phyloP scores from a whole-genome alignment of 805 yeast species.

The Suhomyces vadensis region DNA sequence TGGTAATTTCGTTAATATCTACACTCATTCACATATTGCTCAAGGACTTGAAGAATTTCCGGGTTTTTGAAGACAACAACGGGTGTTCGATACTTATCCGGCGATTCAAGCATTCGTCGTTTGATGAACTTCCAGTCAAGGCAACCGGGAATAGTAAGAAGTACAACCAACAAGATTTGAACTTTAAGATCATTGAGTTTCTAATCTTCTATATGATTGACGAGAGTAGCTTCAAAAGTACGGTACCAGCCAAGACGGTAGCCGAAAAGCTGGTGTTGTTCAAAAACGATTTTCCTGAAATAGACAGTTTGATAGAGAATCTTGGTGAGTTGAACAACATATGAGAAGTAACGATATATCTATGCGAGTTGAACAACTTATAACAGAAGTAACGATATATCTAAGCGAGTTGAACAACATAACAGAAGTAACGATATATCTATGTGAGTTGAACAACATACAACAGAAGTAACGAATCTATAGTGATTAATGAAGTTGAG shows the following conservation, averaged over 20 bases:
- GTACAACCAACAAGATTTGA: constrained; percentile 47
- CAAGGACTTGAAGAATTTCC: constrained; percentile 54
- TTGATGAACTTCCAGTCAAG: constrained; percentile 8
- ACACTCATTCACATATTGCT: constrained; percentile 60
- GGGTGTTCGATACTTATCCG: constrained; percentile 58
- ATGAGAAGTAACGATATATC: no score
- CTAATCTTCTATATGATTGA: constrained; percentile 68
- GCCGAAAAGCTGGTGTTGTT: constrained; percentile 37
- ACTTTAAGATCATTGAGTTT: constrained; percentile 67
- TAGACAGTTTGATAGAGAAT: constrained; percentile 38
- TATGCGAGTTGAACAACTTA: no score
- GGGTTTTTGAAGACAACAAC: constrained; percentile 56
- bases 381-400: no score
- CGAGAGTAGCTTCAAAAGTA: constrained; percentile 39
- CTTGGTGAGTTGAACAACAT: constrained; percentile 33
- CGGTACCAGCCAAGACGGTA: neutral
- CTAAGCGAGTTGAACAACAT: no score
- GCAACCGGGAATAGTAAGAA: neutral
- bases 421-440: no score
- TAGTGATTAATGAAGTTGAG: no score
- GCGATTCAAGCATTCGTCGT: constrained; percentile 22
- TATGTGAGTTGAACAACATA: no score
- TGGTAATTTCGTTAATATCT: constrained; percentile 44
- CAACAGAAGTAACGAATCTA: no score
- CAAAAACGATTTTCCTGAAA: constrained; percentile 40